phyloP scores from a whole-genome alignment of 805 yeast genomes.

The Lipomyces sp. region DNA sequence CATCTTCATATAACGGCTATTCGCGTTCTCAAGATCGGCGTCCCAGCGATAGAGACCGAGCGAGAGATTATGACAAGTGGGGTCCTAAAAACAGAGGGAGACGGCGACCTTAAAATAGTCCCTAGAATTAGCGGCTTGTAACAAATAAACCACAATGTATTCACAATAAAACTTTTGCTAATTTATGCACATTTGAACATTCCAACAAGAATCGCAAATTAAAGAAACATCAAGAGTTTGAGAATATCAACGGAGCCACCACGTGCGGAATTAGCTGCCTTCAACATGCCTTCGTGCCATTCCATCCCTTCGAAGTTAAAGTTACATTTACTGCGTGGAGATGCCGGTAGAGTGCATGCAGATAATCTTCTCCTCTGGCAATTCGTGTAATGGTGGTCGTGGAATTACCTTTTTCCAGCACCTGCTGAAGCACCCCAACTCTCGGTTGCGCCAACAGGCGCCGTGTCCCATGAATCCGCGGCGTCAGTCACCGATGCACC shows the following conservation, averaged over 20 bases:
- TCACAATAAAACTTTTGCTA: background rate
- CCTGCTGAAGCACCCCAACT: background rate
- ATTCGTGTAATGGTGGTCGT: no score
- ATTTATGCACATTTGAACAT: background rate
- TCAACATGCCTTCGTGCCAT: background rate
- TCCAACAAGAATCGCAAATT: background rate
- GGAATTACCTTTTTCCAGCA: background rate
- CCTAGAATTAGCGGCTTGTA: background rate
- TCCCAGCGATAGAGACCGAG: constrained; percentile 11
- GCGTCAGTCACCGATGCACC: background rate
- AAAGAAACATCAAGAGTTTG: background rate
- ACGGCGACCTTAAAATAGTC: background rate
- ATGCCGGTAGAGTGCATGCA: background rate
- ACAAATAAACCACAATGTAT: background rate
- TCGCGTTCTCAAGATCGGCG: constrained; percentile 16
- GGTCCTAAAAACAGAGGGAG: constrained; percentile 15
- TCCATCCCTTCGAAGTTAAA: background rate
- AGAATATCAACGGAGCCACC: background rate
- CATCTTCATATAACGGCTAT: constrained; percentile 4
- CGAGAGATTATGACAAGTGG: constrained; percentile 14
- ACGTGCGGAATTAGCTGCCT: background rate
- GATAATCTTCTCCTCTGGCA: no score
- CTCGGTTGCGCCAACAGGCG: background rate
- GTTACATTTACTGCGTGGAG: background rate
- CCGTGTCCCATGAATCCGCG: background rate